A percentile compares a stretch with the other conserved stretches of the same genome.
Evolutionary conservation across 176 grass and related monocot species (phyloP).

Genomic region (Raddia guianensis): DNA sequence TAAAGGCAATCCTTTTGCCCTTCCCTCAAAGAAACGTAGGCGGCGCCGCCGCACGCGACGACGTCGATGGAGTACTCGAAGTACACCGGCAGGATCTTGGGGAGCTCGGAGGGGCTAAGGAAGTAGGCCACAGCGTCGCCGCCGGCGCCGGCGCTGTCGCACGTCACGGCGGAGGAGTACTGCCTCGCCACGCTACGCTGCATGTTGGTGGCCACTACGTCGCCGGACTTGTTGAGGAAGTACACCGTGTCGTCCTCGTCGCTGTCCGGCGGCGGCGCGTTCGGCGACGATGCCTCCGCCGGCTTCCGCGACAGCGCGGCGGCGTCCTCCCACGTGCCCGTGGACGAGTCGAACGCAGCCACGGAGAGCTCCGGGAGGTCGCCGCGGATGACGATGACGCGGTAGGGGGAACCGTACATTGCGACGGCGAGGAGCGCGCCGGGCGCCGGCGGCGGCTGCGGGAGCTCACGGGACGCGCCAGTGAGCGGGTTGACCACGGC

Average conservation of each 20-base stretch:
- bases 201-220: constrained; percentile 73
- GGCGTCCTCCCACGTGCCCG: constrained; percentile 50
- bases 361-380: constrained; percentile 63
- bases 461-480: constrained; percentile 63
- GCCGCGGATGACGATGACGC: constrained; percentile 62
- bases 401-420: constrained; percentile 60
- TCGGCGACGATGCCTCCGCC: constrained; percentile 12
- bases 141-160: constrained; percentile 29
- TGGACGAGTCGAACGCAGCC: constrained; percentile 53
- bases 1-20: too few relatives aligned
- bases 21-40: too few relatives aligned
- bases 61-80: constrained; percentile 92
- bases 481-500: constrained; percentile 76
- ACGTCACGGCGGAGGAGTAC: constrained; percentile 63
- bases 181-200: constrained; percentile 63
- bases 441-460: neutral
- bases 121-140: constrained; percentile 66
- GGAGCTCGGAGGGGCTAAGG: constrained; percentile 73
- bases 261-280: neutral
- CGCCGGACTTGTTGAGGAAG: constrained; percentile 86
- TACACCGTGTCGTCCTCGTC: constrained; percentile 58
- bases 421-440: constrained; percentile 61
- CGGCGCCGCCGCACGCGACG: constrained; percentile 50
- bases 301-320: constrained; percentile 46
- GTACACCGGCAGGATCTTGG: constrained; percentile 58